phyloP scores from a whole-genome alignment of 257 asterid species.

The Pogostemon cablin region DNA sequence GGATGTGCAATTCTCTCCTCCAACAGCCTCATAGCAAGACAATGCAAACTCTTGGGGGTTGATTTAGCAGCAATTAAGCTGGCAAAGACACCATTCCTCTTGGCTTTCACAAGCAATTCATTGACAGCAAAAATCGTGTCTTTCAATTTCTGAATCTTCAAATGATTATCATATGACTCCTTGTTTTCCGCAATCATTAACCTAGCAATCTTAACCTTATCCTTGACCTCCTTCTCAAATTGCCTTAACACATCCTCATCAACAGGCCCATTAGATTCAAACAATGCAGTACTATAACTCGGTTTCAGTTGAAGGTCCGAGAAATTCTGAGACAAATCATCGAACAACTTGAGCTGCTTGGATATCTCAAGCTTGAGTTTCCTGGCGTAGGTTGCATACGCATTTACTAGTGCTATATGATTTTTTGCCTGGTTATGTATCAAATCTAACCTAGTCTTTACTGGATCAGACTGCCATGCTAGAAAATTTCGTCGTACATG shows the following conservation, averaged over 20 bases:
- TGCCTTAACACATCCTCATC: conserved; percentile 94
- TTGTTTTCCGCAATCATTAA: conserved; percentile 79
- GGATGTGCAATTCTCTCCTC: conserved; percentile 97
- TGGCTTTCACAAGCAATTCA: conserved; percentile 90
- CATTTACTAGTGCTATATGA: conserved; percentile 85
- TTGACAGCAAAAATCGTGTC: conserved; percentile 92
- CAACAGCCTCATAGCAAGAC: conserved; percentile 95
- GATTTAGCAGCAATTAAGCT: conserved; percentile 87
- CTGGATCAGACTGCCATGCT: conserved; percentile 81
- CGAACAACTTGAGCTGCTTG: conserved; percentile 86
- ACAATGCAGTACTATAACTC: conserved; percentile 61
- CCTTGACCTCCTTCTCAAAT: conserved; percentile 97
- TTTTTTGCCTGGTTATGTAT: conserved; percentile 79
- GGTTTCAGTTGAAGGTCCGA: conserved; percentile 70
- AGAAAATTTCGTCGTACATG: conserved; percentile 56
- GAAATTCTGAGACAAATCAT: conserved; percentile 78
- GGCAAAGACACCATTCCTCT: conserved; percentile 86
- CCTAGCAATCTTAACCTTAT: conserved; percentile 86
- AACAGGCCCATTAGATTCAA: conserved; percentile 74
- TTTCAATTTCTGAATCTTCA: conserved; percentile 91
- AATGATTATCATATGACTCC: conserved; percentile 93
- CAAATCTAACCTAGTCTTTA: conserved; percentile 82
- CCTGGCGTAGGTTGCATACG: conserved; percentile 86
- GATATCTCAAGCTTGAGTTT: conserved; percentile 87
- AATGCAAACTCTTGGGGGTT: conserved; percentile 98